Evolutionary conservation across 495 filamentous ascomycete genomes (phyloP), one percentile per base, ranked within the genome.

Genomic region (Penicillium odoratum): DNA sequence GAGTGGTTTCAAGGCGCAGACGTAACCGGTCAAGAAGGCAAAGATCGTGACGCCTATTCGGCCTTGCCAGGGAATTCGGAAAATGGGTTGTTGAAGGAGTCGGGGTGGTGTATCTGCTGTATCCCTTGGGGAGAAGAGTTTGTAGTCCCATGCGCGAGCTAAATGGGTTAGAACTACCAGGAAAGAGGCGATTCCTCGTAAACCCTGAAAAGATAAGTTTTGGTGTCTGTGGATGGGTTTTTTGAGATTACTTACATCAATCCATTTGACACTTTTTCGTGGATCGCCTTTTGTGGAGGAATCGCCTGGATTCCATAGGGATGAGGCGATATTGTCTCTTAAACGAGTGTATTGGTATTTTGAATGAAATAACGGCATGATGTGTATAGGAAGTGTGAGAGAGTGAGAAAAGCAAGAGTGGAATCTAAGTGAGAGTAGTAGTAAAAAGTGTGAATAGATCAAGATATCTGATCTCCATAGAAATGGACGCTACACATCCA

Each of bases 101-200:
- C 79, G 79, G 7, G 85, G 80, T 0, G 72, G 49, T 4, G 70
- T 66, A 33, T 79, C 74, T 56, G 78, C 76, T 31, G 70, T 70
- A 36, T 79, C 76, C 28, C 77, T 69, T 5, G 86, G 83, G 18
- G 74, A 73, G 70, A 87, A 86, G 16, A 88, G 77, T 26, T 79
- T 74, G 54, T 78, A 81, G 61, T 85, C 80, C 69, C 83, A 87
- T 53, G 80, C 80, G 45, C 85, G 79, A 28, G 81, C 78, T 18
- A 89, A 78, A 62, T 89, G 86, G n/a, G 85, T 88, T 31, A 84
- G 66, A 15, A 88, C 81, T 25, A 89, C 85, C n/a, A 86, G 70
- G 51, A 87, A 77, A 1, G 86, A 88, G 10, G 85, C 85, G 36
- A 88, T 73, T 54, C 86, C 86, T 53, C 86, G 78, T 1, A 89